A percentile compares a stretch with the other conserved stretches of the same genome.
Conservation (phyloP, 352 stramenopile species). For the Phytophthora fragariae region DNA sequence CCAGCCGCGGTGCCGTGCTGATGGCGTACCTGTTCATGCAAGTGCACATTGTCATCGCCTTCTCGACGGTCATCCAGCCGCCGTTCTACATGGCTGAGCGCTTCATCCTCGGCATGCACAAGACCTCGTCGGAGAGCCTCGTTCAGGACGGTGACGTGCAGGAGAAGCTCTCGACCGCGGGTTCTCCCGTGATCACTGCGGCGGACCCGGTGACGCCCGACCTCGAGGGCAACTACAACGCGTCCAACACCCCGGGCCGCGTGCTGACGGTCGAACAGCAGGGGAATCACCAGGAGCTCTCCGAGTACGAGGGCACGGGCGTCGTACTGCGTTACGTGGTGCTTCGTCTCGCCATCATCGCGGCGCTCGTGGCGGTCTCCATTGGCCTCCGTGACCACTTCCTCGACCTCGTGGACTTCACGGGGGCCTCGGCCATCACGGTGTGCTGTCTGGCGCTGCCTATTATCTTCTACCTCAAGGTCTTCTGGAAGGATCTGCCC, state of each 20-base stretch:
- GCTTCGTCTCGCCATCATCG: conserved; percentile 41
- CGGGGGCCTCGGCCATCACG: conserved; percentile 45
- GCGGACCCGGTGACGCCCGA: conserved; percentile 23
- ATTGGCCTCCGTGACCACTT: conserved; percentile 40
- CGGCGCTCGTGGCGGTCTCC: conserved; percentile 26
- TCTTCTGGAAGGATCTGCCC: conserved; percentile 43
- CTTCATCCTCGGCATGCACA: conserved; percentile 51
- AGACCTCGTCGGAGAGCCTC: conserved; percentile 10
- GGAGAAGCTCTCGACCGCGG: conserved; percentile 39
- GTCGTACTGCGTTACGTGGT: conserved; percentile 36
- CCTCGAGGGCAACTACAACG: conserved; percentile 39
- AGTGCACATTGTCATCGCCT: conserved; percentile 50
- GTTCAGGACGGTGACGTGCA: conserved; percentile 1
- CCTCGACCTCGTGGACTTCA: conserved; percentile 55
- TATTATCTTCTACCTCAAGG: conserved; percentile 53
- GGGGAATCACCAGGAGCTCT: conserved; percentile 22
- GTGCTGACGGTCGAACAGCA: conserved; percentile 19
- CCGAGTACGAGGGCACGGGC: conserved; percentile 24
- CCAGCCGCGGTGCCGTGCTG: conserved; percentile 32
- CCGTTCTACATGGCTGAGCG: conserved; percentile 51
- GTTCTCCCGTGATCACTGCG: conserved; percentile 12
- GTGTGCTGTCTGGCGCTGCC: conserved; percentile 53
- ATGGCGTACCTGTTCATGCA: conserved; percentile 47
- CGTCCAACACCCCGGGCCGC: conserved; percentile 11
- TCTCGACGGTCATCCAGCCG: conserved; percentile 48